phyloP scores from a whole-genome alignment of 176 grass and related monocot genomes.

The Raddia guianensis region DNA sequence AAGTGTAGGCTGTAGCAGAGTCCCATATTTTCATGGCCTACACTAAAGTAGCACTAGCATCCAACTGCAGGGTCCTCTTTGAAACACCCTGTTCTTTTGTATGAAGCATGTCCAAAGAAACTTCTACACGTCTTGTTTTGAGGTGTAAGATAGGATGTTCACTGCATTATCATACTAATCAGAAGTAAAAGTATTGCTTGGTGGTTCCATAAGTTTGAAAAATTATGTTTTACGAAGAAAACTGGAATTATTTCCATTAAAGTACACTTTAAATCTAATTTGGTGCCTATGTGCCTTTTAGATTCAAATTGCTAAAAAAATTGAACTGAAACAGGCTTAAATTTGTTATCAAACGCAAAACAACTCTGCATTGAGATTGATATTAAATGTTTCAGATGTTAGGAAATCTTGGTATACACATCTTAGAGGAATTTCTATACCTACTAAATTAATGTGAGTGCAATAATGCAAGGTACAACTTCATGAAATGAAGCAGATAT shows the following conservation, averaged over 20 bases:
- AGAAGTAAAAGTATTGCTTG: background rate
- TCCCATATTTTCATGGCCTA: background rate
- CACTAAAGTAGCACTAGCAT: background rate
- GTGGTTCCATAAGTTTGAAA: constrained; percentile 14
- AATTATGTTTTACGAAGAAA: background rate
- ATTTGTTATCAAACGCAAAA: constrained; percentile 14
- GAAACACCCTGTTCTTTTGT: background rate
- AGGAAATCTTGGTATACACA: background rate
- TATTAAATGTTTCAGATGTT: background rate
- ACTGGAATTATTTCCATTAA: background rate
- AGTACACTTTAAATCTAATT: background rate
- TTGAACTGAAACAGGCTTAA: background rate
- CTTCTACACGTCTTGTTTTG: constrained; percentile 16
- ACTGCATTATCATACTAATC: background rate
- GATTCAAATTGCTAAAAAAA: constrained; percentile 3
- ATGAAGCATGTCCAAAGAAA: background rate
- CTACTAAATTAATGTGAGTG: background rate
- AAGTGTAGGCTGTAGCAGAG: background rate
- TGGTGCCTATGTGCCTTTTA: background rate
- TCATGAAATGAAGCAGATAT: constrained; percentile 19
- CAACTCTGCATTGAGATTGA: background rate
- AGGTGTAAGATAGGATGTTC: background rate
- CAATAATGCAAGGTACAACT: constrained; percentile 12
- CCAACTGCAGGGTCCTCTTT: background rate
- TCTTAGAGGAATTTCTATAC: background rate